Evolutionary conservation across 1,139 yeast genomes (phyloP).

Genomic region (Zygoascus sp.): DNA sequence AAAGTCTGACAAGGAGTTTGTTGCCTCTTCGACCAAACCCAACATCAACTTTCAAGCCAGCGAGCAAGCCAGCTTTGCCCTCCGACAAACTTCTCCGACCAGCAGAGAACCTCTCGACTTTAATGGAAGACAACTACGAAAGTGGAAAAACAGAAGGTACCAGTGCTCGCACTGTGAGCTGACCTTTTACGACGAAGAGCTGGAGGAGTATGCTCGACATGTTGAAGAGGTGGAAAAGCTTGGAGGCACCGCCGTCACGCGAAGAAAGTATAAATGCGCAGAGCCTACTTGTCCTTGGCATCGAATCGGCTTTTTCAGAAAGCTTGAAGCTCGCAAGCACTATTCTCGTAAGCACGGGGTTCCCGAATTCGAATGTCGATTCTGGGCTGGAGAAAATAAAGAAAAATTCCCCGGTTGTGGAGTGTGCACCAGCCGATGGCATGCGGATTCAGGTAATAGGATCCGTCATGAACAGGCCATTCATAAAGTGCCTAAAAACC

Average conservation of each 20-base stretch:
- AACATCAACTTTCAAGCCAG: not conserved
- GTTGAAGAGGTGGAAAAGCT: constrained; percentile 24
- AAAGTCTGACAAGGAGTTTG: constrained; percentile 6
- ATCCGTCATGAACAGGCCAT: constrained; percentile 30
- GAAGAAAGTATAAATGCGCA: constrained; percentile 30
- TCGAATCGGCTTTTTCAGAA: constrained; percentile 30
- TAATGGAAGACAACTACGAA: constrained; percentile 30
- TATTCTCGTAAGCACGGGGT: constrained; percentile 29
- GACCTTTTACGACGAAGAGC: constrained; percentile 25
- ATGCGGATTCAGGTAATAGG: constrained; percentile 31
- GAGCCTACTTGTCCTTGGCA: constrained; percentile 29
- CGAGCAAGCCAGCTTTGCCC: not conserved
- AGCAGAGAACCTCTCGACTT: constrained; percentile 16
- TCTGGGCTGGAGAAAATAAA: constrained; percentile 26
- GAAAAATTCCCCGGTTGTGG: constrained; percentile 29
- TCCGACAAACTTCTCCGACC: not conserved
- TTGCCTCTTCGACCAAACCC: constrained; percentile 5
- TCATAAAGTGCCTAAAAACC: constrained; percentile 21
- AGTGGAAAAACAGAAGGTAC: constrained; percentile 29
- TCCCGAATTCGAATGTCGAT: constrained; percentile 30
- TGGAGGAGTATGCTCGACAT: constrained; percentile 26
- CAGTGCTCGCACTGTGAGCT: constrained; percentile 29
- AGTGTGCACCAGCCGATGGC: constrained; percentile 31
- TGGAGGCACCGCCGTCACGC: constrained; percentile 20
- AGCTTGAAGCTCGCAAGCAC: constrained; percentile 31